These are phyloP conservation scores for Leucogyrophana mollusca DNA, from an alignment of 768 basidiomycete species.

Conservation along the genomic window DNA sequence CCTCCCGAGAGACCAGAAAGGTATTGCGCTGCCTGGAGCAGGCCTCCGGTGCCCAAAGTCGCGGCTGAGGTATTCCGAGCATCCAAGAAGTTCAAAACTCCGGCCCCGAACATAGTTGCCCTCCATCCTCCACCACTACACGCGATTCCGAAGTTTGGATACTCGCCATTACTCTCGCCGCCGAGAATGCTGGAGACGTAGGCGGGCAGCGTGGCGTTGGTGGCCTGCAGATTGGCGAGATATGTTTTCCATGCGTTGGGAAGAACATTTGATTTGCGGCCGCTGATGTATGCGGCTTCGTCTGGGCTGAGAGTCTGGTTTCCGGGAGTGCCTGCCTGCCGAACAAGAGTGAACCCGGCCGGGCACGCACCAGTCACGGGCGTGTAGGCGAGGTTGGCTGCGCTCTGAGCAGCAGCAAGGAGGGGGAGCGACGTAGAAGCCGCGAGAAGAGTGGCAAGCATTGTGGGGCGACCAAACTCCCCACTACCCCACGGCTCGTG, in stretches of 20 bases:
- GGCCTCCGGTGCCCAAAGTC: slow-evolving; percentile 29
- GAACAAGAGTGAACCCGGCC: slow-evolving; percentile 4
- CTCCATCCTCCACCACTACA: slow-evolving; percentile 42
- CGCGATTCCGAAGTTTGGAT: slow-evolving; percentile 26
- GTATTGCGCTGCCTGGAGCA: slow-evolving; percentile 37
- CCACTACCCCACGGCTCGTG: slow-evolving; percentile 6
- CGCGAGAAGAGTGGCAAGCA: slow-evolving; percentile 4
- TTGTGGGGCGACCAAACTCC: neutral
- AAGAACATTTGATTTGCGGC: slow-evolving; percentile 25
- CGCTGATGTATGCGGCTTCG: slow-evolving; percentile 33
- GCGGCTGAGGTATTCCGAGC: slow-evolving; percentile 28
- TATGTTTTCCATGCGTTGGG: slow-evolving; percentile 34
- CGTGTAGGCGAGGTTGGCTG: slow-evolving; percentile 7
- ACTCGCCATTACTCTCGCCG: slow-evolving; percentile 1
- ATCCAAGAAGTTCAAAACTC: slow-evolving; percentile 29
- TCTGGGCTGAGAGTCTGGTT: slow-evolving; percentile 26
- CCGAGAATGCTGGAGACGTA: slow-evolving; percentile 26
- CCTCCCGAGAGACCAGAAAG: slow-evolving; percentile 34
- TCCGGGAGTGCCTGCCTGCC: neutral
- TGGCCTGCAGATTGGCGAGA: slow-evolving; percentile 27
- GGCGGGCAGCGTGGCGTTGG: slow-evolving; percentile 16
- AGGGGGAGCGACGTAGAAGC: slow-evolving; percentile 4
- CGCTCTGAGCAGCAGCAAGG: neutral
- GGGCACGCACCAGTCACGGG: slow-evolving; percentile 5
- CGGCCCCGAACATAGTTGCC: slow-evolving; percentile 37